Percentiles rank a stretch among this genome's conserved stretches.
These are phyloP conservation scores for Mollisia scopiformis DNA, from an alignment of 2,329 filamentous ascomycete species.

Conservation along the genomic window DNA sequence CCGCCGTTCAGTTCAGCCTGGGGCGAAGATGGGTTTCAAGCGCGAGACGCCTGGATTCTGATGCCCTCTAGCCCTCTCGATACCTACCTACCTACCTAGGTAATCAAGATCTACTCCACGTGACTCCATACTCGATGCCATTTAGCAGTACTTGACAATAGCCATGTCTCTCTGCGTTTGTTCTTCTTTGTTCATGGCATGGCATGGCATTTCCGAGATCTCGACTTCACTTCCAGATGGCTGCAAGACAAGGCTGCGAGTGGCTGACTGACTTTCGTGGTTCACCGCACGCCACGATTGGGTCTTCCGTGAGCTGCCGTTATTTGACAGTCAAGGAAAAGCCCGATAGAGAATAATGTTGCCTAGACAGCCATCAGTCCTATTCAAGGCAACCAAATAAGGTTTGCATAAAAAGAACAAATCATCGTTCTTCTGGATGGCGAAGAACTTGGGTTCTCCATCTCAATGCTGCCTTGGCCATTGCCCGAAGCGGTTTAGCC, in stretches of 20 bases:
- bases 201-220: background rate
- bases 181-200: background rate
- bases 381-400: background rate
- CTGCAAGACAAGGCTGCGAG: slow-evolving; percentile 14
- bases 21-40: background rate
- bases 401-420: slow-evolving; percentile 1
- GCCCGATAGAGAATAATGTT: slow-evolving; percentile 4
- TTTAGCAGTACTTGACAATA: too few species aligned
- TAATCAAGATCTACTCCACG: background rate
- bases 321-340: background rate
- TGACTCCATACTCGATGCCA: slow-evolving; percentile 2
- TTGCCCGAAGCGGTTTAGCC: slow-evolving; percentile 4
- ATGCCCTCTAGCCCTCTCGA: too few species aligned
- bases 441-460: background rate
- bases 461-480: background rate
- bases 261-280: slow-evolving; percentile 9
- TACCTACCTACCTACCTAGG: background rate
- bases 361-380: background rate
- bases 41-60: background rate
- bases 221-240: background rate
- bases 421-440: background rate
- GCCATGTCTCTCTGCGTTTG: background rate
- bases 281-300: background rate
- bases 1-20: too few species aligned
- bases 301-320: background rate